These are phyloP conservation scores for Talaromyces adpressus DNA, from an alignment of 495 filamentous ascomycete species.

Conservation along the genomic window DNA sequence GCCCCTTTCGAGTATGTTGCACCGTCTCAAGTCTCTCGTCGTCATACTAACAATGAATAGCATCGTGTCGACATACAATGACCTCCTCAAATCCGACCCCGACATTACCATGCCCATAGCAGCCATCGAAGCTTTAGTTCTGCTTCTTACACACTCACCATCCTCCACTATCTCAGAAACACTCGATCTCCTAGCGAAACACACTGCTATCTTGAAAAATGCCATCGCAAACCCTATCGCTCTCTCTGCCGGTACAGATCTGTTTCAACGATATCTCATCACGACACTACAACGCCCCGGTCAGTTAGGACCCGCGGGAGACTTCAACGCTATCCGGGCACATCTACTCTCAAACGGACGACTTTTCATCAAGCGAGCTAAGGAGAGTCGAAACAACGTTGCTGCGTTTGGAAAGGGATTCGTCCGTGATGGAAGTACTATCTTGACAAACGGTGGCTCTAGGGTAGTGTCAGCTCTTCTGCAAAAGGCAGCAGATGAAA, in stretches of 20 bases:
- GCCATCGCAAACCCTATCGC: slow-evolving; percentile 79
- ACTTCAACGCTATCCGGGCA: slow-evolving; percentile 74
- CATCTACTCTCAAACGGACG: slow-evolving; percentile 78
- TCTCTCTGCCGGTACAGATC: slow-evolving; percentile 85
- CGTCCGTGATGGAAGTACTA: slow-evolving; percentile 65
- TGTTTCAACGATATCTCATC: slow-evolving; percentile 91
- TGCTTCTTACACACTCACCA: slow-evolving; percentile 66
- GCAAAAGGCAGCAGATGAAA: slow-evolving; percentile 60
- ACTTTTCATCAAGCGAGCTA: slow-evolving; percentile 81
- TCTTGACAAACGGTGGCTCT: slow-evolving; percentile 83
- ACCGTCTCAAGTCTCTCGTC: slow-evolving; percentile 12
- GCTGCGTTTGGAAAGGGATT: slow-evolving; percentile 70
- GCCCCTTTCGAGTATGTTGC: slow-evolving; percentile 17
- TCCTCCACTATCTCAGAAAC: slow-evolving; percentile 89
- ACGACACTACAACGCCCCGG: slow-evolving; percentile 54
- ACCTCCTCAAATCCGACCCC: slow-evolving; percentile 56
- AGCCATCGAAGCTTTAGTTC: slow-evolving; percentile 87
- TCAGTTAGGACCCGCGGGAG: slow-evolving; percentile 45
- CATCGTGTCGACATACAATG: slow-evolving; percentile 54
- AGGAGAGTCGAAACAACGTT: slow-evolving; percentile 74
- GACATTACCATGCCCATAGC: slow-evolving; percentile 93
- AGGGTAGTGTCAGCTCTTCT: slow-evolving; percentile 76
- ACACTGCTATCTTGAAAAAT: slow-evolving; percentile 65
- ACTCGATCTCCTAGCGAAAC: slow-evolving; percentile 69
- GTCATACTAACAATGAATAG: slow-evolving; percentile 15